Evolutionary conservation across 805 yeast genomes (phyloP), one percentile per base, ranked within the genome.

Genomic region (Lachancea sp.): DNA sequence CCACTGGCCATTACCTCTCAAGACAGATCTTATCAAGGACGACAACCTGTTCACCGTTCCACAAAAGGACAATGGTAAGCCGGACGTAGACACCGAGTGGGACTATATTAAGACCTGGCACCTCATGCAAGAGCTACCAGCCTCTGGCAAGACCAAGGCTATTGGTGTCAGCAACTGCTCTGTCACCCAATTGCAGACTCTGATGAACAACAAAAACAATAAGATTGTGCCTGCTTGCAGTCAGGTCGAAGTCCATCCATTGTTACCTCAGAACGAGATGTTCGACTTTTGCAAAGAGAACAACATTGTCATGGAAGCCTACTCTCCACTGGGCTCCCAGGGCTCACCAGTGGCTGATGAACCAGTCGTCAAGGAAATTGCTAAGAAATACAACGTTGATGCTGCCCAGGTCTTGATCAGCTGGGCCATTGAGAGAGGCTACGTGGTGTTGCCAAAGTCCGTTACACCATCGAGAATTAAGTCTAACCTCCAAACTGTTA

Each of bases 121-220:
- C 50, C 64, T 61, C 26, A 61, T 85, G 74, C 86, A 83, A 64
- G 66, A 73, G 49, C 63, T 82, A 38, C 69, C 75, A 36, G 64
- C 65, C 21, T 57, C 73, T 20, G 81, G 57, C 16, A 71, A 76
- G 56, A 69, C 75, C 25, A 74, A 69, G 51, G 75, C 88, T 17
- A 74, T 85, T 58, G 95, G 95, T 51, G 83, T 85, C 31, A 80
- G 88, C 29, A 85, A 85, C 65, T 76, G 79, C 58, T 71, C 83
- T 15, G 63, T 72, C 23, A 70, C 66, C 41, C 72, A 75, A 47
- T 55, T 81, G 46, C 64, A 72, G 43, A 68, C 61, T 37, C 63
- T 84, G 45, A 67, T 82, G 39, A 63, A 61, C n/a, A 56, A 68
- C 41, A 70, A 75, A 38, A 70, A 68, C 34, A 72, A 71, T 41